Evolutionary conservation across 768 basidiomycete genomes (phyloP), one percentile per base, ranked within the genome.

Genomic region (Suillus bovinus): DNA sequence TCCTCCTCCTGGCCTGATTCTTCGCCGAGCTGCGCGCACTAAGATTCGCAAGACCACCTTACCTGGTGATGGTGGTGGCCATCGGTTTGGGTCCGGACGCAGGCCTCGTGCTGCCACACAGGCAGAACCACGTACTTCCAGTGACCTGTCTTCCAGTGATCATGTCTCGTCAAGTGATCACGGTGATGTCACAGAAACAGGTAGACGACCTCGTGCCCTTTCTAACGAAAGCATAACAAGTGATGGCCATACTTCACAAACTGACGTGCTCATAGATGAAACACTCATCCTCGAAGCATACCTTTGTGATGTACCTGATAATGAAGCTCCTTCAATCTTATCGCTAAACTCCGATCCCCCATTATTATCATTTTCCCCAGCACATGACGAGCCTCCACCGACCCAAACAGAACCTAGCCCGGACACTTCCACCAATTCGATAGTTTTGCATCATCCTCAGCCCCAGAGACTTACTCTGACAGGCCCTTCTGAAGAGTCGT

Each of bases 1-100:
- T 22, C 91, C 93, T 50, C 90, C 88, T 29, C 94, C 93, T 1
- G 92, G 92, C 8, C 91, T 88, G 73, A 94, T 95, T 67, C 82
- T 99, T 14, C 90, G 94, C 24, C 90, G 97, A 41, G 86, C 94
- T 11, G 94, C 94, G 5, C 87, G 96, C 16, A 99, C 97, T 1
- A 95, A 94, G 79, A 97, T 99, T 68, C 89, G 96, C 39, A 99
- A 99, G 78, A 81, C 88, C 16, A 84, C 86, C 6, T 73, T 89
- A 7, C 81, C 84, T 16, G 91, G 87, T 27, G 93, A 91, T 74
- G 91, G 90, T 13, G 87, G 84, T 38, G 91, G 91, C 2, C 93
- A 93, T 81, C 88, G 94, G 13, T 96, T 96, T 76, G 82, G 83
- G 39, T 75, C 84, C 41, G 75, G 63, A 36, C 72, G 66, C 36